A percentile compares a stretch with the other conserved stretches of the same genome.
These are phyloP conservation scores for Trebouxia sp. DNA, from an alignment of 139 green algal genomes.

Conservation along the genomic window DNA sequence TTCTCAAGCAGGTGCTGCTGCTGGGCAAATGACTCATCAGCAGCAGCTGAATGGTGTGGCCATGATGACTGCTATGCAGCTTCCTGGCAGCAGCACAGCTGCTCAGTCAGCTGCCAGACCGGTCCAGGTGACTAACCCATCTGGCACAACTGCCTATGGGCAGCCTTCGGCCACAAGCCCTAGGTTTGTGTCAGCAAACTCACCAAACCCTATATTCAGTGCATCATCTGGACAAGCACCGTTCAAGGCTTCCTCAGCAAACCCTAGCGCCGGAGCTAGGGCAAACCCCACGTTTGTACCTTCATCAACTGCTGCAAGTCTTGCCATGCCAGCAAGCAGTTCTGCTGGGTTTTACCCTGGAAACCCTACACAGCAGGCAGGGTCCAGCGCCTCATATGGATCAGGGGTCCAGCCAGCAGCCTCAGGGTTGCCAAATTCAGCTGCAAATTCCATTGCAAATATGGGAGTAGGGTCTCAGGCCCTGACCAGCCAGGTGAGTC, in stretches of 20 bases:
- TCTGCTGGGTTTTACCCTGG: background rate
- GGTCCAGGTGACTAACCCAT: background rate
- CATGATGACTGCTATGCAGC: conserved; percentile 17
- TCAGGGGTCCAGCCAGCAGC: background rate
- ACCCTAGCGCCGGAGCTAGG: background rate
- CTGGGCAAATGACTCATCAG: background rate
- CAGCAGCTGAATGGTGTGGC: background rate
- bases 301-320: background rate
- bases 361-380: background rate
- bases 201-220: background rate
- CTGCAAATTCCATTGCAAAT: background rate
- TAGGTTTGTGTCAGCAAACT: background rate
- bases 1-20: background rate
- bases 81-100: background rate
- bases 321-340: background rate
- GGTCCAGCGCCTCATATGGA: background rate
- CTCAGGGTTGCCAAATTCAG: background rate
- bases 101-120: background rate
- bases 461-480: background rate
- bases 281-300: background rate
- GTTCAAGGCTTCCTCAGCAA: background rate
- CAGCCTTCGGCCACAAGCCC: background rate
- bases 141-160: too few relatives aligned
- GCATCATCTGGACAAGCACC: background rate
- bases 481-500: background rate